Conservation (phyloP, 208 protist genomes). For the Leishmania gerbilli region DNA sequence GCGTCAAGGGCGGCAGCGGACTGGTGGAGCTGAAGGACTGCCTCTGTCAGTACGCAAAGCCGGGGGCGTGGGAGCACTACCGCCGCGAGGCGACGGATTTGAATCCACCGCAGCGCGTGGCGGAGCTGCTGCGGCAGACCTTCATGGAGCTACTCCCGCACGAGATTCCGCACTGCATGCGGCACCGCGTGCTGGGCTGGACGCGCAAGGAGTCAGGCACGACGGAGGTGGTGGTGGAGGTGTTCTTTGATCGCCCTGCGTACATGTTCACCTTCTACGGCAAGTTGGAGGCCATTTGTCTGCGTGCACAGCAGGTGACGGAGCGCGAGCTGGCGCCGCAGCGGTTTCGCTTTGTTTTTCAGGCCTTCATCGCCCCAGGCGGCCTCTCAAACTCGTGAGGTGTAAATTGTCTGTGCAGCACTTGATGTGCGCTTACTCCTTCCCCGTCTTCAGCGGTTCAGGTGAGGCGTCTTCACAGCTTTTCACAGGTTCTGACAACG, state of each 20-base stretch:
- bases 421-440: not conserved
- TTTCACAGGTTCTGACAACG: not conserved
- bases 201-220: constrained; percentile 78
- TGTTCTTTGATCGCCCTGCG: constrained; percentile 86
- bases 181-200: constrained; percentile 86
- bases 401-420: not conserved
- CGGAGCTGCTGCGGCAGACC: constrained; percentile 80
- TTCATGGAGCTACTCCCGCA: constrained; percentile 87
- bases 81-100: constrained; percentile 74
- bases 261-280: constrained; percentile 93
- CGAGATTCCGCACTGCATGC: constrained; percentile 86
- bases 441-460: not conserved
- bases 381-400: constrained; percentile 49
- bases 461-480: not conserved
- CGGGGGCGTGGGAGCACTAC: constrained; percentile 72
- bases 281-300: constrained; percentile 84
- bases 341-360: constrained; percentile 86
- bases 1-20: constrained; percentile 82
- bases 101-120: constrained; percentile 67
- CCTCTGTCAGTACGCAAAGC: constrained; percentile 75
- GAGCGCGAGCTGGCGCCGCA: constrained; percentile 57
- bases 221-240: constrained; percentile 89
- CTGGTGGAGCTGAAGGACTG: constrained; percentile 90
- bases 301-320: constrained; percentile 66
- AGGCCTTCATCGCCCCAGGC: constrained; percentile 85